Percentiles rank a stretch among this genome's conserved stretches.
Evolutionary conservation across 495 filamentous ascomycete genomes (phyloP).

Genomic region (Aspergillus conjunctus): DNA sequence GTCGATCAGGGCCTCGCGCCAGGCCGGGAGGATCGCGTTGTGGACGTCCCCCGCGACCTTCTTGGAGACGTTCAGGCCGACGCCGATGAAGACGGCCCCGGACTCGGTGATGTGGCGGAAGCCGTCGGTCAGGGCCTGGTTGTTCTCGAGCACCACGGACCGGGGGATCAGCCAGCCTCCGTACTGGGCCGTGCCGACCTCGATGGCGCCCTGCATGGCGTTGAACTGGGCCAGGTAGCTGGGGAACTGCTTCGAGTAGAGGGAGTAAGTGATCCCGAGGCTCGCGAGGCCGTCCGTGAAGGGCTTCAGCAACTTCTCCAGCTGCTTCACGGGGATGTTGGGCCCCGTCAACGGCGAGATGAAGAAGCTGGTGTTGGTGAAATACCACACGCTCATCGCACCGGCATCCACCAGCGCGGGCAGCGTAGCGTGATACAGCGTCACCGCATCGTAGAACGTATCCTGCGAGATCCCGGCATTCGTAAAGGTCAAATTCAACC

Average conservation of each 20-base stretch:
- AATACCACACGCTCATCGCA: conserved; percentile 54
- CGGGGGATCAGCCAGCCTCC: conserved; percentile 61
- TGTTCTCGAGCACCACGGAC: conserved; percentile 50
- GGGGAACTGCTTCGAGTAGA: conserved; percentile 34
- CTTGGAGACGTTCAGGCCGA: conserved; percentile 43
- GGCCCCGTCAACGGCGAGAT: conserved; percentile 46
- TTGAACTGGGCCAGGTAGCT: conserved; percentile 52
- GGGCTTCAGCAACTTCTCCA: conserved; percentile 34
- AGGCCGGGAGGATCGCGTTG: conserved; percentile 60
- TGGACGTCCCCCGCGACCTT: conserved; percentile 47
- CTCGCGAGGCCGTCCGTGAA: conserved; percentile 31
- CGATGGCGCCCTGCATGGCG: conserved; percentile 37
- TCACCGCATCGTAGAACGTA: conserved; percentile 46
- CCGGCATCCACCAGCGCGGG: conserved; percentile 54
- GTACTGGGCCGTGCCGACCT: conserved; percentile 52
- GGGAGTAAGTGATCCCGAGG: conserved; percentile 34
- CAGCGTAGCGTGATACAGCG: conserved; percentile 44
- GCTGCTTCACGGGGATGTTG: conserved; percentile 31
- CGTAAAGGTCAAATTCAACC: conserved; percentile 39
- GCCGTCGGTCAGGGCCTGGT: conserved; percentile 42
- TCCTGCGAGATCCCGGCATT: conserved; percentile 37
- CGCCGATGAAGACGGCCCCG: conserved; percentile 49
- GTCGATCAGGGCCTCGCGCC: conserved; percentile 56
- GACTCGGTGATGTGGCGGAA: conserved; percentile 44
- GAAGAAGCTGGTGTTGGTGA: conserved; percentile 49